Conservation (phyloP, 169 alveolate genomes). For the Eimeria necatrix region DNA sequence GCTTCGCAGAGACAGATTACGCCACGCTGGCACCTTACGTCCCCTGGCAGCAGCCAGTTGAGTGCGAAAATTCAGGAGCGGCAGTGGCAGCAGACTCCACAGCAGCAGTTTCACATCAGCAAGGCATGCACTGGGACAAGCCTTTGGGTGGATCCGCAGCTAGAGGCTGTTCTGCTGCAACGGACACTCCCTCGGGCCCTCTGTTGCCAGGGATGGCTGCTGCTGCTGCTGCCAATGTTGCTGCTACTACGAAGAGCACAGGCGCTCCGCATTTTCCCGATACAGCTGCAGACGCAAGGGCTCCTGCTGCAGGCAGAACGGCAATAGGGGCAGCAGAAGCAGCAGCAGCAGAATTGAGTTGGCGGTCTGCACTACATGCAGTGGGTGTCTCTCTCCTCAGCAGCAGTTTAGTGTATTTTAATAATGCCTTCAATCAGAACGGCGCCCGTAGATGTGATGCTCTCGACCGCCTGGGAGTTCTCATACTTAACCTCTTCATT, state of each 20-base stretch:
- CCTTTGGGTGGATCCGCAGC: not conserved
- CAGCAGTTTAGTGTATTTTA: conserved; percentile 2
- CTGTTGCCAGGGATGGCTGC: not conserved
- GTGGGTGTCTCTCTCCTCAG: conserved; percentile 50
- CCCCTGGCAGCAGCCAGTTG: conserved; percentile 40
- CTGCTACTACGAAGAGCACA: not conserved
- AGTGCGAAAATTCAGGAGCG: not conserved
- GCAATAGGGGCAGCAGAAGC: not conserved
- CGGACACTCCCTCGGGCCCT: not conserved
- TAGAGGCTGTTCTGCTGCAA: not conserved
- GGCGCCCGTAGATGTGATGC: not conserved
- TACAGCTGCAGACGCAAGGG: not conserved
- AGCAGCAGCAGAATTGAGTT: not conserved
- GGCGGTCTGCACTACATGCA: conserved; percentile 21
- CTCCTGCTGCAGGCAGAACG: not conserved
- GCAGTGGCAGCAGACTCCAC: conserved; percentile 18
- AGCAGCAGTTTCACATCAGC: not conserved
- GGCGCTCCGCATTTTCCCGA: not conserved
- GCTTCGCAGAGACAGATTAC: conserved; percentile 13
- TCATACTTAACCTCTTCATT: not conserved
- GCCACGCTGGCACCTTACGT: conserved; percentile 13
- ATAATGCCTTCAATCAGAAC: not conserved
- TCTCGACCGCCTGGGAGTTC: not conserved
- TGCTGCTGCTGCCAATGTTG: conserved; percentile 12
- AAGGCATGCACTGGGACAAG: not conserved